phyloP scores from a whole-genome alignment of 129 eudicot genomes.

The Escallonia rubra region DNA sequence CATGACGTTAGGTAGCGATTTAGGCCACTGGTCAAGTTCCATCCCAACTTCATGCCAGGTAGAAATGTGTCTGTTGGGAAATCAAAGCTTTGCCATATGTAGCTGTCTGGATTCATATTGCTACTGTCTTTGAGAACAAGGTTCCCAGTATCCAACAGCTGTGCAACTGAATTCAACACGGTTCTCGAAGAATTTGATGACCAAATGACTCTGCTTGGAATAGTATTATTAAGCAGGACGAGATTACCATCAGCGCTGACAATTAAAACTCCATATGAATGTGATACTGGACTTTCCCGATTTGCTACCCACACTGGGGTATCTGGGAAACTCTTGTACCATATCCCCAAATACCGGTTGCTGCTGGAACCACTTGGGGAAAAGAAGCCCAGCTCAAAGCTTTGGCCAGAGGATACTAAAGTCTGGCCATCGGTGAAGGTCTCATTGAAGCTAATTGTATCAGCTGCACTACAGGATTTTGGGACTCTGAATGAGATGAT shows the following conservation, averaged over 20 bases:
- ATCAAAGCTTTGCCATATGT: slow-evolving; percentile 23
- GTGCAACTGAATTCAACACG: not conserved
- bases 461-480: not conserved
- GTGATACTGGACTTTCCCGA: not conserved
- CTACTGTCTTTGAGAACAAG: not conserved
- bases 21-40: not conserved
- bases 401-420: not conserved
- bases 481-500: not conserved
- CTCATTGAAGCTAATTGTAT: not conserved
- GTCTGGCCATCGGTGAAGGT: not conserved
- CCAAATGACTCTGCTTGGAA: slow-evolving; percentile 1
- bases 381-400: not conserved
- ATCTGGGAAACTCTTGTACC: not conserved
- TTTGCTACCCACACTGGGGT: slow-evolving; percentile 19
- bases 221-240: not conserved
- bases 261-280: not conserved
- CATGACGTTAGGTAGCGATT: slow-evolving; percentile 15
- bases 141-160: slow-evolving; percentile 6
- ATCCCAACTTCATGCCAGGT: slow-evolving; percentile 10
- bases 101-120: slow-evolving; percentile 5
- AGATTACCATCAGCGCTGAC: slow-evolving; percentile 13
- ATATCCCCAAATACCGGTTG: not conserved
- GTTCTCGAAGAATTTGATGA: not conserved
- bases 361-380: not conserved
- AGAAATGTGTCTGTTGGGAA: slow-evolving; percentile 9